Percentiles rank a stretch among this genome's conserved stretches.
Conservation (phyloP, 1,284 basidiomycete species). For the Ganoderma sinense region DNA sequence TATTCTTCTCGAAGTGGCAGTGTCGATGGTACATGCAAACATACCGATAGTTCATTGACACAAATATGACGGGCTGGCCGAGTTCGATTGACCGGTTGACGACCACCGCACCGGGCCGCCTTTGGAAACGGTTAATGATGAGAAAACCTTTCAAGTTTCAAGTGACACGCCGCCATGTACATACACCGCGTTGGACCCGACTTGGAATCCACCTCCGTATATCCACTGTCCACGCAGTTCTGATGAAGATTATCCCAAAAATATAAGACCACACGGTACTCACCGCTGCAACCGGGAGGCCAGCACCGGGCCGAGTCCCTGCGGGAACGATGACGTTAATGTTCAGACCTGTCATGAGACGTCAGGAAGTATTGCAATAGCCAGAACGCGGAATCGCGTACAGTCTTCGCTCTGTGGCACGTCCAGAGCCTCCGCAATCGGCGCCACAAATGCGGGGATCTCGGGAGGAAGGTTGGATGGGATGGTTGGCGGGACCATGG, state of each 20-base stretch:
- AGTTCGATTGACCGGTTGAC: constrained; percentile 46
- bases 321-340: constrained; percentile 63
- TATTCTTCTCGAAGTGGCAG: background rate
- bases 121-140: constrained; percentile 7
- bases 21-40: background rate
- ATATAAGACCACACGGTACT: background rate
- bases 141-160: background rate
- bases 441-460: constrained; percentile 43
- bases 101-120: constrained; percentile 29
- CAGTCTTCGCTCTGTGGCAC: constrained; percentile 54
- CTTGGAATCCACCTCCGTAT: constrained; percentile 33
- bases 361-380: background rate
- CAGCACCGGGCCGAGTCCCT: constrained; percentile 41
- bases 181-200: constrained; percentile 31
- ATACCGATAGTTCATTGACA: constrained; percentile 45
- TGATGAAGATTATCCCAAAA: background rate
- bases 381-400: constrained; percentile 34
- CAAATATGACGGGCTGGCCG: constrained; percentile 42
- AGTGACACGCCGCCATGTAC: constrained; percentile 1
- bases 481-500: constrained; percentile 37
- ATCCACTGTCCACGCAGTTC: constrained; percentile 32
- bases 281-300: constrained; percentile 49
- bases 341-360: constrained; percentile 54
- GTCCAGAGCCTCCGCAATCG: constrained; percentile 42
- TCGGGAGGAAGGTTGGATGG: constrained; percentile 41